phyloP scores from a whole-genome alignment of 192 early-diverging fungal species.

The Coemansia sp. region DNA sequence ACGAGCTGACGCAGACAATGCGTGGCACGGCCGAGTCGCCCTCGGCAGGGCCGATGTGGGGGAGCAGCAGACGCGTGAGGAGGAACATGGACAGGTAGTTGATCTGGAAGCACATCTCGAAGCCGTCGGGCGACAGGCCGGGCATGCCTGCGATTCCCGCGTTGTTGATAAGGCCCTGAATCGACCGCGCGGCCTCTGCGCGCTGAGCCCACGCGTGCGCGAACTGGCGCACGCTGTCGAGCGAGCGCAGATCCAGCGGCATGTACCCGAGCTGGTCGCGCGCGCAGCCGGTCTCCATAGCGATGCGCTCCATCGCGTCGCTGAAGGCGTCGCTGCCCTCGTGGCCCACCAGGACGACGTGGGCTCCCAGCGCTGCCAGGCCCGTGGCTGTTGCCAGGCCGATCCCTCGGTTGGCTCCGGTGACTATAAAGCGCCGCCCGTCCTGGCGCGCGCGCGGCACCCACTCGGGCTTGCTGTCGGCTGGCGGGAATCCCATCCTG shows the following conservation, averaged over 20 bases:
- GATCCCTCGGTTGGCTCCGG: slow-evolving; percentile 54
- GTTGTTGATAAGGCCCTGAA: slow-evolving; percentile 48
- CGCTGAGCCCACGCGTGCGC: slow-evolving; percentile 27
- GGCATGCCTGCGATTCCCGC: slow-evolving; percentile 51
- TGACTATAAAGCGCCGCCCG: slow-evolving; percentile 43
- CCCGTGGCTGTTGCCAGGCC: slow-evolving; percentile 41
- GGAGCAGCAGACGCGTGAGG: slow-evolving; percentile 48
- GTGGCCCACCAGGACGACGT: slow-evolving; percentile 44
- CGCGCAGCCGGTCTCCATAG: slow-evolving; percentile 42
- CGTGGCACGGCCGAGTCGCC: slow-evolving; percentile 10
- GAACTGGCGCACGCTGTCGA: slow-evolving; percentile 42
- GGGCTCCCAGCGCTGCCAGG: slow-evolving; percentile 50
- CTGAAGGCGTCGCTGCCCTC: slow-evolving; percentile 37
- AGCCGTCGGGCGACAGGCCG: slow-evolving; percentile 50
- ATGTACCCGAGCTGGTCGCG: slow-evolving; percentile 43
- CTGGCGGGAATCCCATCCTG: slow-evolving; percentile 49
- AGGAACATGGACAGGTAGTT: slow-evolving; percentile 56
- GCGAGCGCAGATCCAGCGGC: slow-evolving; percentile 49
- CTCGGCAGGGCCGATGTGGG: slow-evolving; percentile 10
- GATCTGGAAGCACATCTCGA: slow-evolving; percentile 54
- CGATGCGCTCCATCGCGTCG: slow-evolving; percentile 44
- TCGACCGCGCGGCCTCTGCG: slow-evolving; percentile 1
- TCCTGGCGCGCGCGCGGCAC: slow-evolving; percentile 41
- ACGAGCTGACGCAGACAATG: slow-evolving; percentile 51
- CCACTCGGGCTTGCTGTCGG: slow-evolving; percentile 34